Evolutionary conservation across 2,329 filamentous ascomycete genomes (phyloP).

Genomic region (Pseudogymnoascus sp.): DNA sequence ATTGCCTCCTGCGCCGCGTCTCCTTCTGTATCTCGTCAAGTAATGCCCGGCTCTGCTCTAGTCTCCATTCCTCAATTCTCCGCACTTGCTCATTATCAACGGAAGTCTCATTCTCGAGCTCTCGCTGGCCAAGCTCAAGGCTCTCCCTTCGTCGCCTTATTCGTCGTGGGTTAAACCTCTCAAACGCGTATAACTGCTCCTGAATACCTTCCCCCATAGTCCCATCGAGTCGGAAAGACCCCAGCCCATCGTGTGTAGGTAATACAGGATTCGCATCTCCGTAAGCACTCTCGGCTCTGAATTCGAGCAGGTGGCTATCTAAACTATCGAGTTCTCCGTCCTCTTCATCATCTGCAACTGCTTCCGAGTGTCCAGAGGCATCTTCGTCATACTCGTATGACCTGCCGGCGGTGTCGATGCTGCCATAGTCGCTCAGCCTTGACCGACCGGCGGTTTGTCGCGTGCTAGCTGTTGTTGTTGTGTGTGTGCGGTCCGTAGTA

Average conservation of each 20-base stretch:
- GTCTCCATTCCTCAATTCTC: constrained; percentile 83
- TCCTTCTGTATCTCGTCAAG: constrained; percentile 85
- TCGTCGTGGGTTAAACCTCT: constrained; percentile 70
- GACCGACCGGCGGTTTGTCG: constrained; percentile 63
- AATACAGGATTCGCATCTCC: constrained; percentile 51
- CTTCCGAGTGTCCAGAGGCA: constrained; percentile 50
- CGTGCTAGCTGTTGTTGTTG: constrained; percentile 49
- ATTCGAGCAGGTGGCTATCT: constrained; percentile 85
- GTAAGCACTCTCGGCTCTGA: constrained; percentile 52
- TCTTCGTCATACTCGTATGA: constrained; percentile 47
- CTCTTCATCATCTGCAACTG: constrained; percentile 44
- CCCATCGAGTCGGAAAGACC: constrained; percentile 66
- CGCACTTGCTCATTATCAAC: constrained; percentile 68
- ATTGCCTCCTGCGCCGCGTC: constrained; percentile 62
- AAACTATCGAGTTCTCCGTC: constrained; percentile 84
- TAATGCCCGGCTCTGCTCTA: constrained; percentile 81
- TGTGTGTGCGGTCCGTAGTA: constrained; percentile 59
- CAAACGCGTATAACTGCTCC: constrained; percentile 83
- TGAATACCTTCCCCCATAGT: constrained; percentile 54
- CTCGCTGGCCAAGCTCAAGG: constrained; percentile 43
- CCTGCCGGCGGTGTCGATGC: constrained; percentile 60
- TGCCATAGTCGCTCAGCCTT: constrained; percentile 72
- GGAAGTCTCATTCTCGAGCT: constrained; percentile 46
- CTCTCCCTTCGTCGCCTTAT: constrained; percentile 48
- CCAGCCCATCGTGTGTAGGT: constrained; percentile 87